Evolutionary conservation across 2,329 filamentous ascomycete genomes (phyloP).

Genomic region (Venturia carpophila): DNA sequence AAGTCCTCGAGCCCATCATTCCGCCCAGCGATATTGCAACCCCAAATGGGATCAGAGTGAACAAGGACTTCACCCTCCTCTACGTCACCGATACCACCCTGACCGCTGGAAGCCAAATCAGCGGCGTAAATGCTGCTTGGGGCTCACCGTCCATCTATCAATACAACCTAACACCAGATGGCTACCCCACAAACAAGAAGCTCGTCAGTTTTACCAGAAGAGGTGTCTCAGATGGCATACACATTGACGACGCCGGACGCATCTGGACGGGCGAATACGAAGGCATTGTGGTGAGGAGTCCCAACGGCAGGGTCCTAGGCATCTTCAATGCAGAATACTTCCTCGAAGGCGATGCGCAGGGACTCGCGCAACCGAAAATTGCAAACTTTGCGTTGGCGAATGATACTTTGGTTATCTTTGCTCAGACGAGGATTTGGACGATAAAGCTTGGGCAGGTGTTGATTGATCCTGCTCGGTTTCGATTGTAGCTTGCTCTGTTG

Average conservation of each 20-base stretch:
- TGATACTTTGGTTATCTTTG: slow-evolving; percentile 9
- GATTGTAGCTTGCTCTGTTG: neutral
- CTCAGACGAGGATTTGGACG: slow-evolving; percentile 5
- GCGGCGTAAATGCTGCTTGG: neutral
- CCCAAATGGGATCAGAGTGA: slow-evolving; percentile 10
- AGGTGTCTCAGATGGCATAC: slow-evolving; percentile 23
- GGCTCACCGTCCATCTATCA: slow-evolving; percentile 1
- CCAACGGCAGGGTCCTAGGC: slow-evolving; percentile 21
- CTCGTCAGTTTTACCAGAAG: slow-evolving; percentile 17
- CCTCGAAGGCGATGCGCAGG: neutral
- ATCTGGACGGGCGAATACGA: slow-evolving; percentile 24
- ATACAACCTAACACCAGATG: slow-evolving; percentile 20
- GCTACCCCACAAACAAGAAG: slow-evolving; percentile 17
- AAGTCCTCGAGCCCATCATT: slow-evolving; percentile 14
- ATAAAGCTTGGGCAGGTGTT: neutral
- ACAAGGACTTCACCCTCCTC: neutral
- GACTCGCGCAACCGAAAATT: neutral
- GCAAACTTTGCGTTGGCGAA: slow-evolving; percentile 20
- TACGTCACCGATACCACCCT: neutral
- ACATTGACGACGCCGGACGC: slow-evolving; percentile 23
- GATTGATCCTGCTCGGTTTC: neutral
- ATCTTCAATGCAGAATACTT: slow-evolving; percentile 20
- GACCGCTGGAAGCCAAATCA: neutral
- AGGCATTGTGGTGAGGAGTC: slow-evolving; percentile 22
- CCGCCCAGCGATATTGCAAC: neutral